Conservation (phyloP, 768 basidiomycete genomes). For the Floccularia luteovirens region DNA sequence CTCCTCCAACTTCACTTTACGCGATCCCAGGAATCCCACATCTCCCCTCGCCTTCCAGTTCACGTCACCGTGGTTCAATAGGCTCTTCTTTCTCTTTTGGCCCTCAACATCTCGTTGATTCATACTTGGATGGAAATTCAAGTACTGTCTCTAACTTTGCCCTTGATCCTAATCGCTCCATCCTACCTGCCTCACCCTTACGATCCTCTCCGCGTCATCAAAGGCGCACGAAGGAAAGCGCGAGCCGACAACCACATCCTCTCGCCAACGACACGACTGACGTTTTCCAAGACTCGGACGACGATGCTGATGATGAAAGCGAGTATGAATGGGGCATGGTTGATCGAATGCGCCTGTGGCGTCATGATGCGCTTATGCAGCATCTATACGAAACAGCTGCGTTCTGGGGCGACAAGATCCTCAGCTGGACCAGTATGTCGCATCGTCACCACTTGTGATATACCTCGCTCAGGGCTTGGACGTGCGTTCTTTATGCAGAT, state of each 20-base stretch:
- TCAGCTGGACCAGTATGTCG: slow-evolving; percentile 87
- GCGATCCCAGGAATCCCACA: slow-evolving; percentile 39
- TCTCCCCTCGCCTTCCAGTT: slow-evolving; percentile 45
- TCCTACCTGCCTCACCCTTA: slow-evolving; percentile 65
- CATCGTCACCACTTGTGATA: slow-evolving; percentile 10
- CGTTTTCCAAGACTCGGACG: slow-evolving; percentile 65
- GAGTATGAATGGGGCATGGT: slow-evolving; percentile 79
- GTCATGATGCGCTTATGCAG: slow-evolving; percentile 97
- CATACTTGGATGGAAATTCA: slow-evolving; percentile 57
- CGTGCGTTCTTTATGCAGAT: slow-evolving; percentile 45
- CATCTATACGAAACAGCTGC: slow-evolving; percentile 96
- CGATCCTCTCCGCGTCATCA: slow-evolving; percentile 58
- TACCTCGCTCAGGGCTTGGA: slow-evolving; percentile 1
- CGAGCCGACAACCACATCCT: slow-evolving; percentile 48
- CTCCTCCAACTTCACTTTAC: slow-evolving; percentile 38
- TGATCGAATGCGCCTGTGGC: slow-evolving; percentile 93
- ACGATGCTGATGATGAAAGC: slow-evolving; percentile 49
- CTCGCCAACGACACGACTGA: slow-evolving; percentile 74
- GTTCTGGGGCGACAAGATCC: slow-evolving; percentile 98
- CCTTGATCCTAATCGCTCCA: slow-evolving; percentile 76
- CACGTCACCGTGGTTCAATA: slow-evolving; percentile 61
- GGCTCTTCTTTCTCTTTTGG: slow-evolving; percentile 81
- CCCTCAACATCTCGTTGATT: slow-evolving; percentile 68
- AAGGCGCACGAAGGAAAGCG: slow-evolving; percentile 46
- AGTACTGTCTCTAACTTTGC: slow-evolving; percentile 53